Evolutionary conservation across 139 green algal genomes (phyloP).

Genomic region (Zygnema cylindricum): DNA sequence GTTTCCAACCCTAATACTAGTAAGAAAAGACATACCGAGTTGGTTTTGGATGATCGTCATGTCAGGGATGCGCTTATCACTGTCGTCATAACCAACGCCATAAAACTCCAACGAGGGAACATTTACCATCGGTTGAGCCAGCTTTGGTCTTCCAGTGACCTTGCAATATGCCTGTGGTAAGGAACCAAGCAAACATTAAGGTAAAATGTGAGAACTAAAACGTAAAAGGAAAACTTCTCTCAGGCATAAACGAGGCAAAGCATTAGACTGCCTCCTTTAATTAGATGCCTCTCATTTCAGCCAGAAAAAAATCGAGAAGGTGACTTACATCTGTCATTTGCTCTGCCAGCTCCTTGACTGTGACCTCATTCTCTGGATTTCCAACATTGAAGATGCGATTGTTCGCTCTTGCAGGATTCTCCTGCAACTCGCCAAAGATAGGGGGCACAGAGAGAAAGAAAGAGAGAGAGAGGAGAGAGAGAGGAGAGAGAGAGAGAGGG

Average conservation of each 20-base stretch:
- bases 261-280: neutral
- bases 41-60: conserved; percentile 39
- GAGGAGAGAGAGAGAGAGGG: too few species aligned
- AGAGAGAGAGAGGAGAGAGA: neutral
- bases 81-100: conserved; percentile 48
- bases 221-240: neutral
- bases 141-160: conserved; percentile 4
- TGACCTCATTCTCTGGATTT: conserved; percentile 37
- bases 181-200: neutral
- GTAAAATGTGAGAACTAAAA: neutral
- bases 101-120: conserved; percentile 45
- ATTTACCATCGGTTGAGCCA: conserved; percentile 15
- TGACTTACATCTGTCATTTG: conserved; percentile 47
- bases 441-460: too few species aligned
- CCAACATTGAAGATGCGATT: conserved; percentile 48
- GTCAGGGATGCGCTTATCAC: conserved; percentile 45
- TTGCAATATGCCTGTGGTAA: conserved; percentile 28
- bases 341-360: conserved; percentile 39
- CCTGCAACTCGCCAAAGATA: conserved; percentile 30
- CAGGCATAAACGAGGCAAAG: neutral
- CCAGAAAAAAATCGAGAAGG: too few species aligned
- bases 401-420: conserved; percentile 29
- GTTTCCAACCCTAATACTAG: neutral
- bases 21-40: conserved; percentile 29
- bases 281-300: neutral